Conservation (phyloP, 495 filamentous ascomycete genomes). For the Xylaria grammica region DNA sequence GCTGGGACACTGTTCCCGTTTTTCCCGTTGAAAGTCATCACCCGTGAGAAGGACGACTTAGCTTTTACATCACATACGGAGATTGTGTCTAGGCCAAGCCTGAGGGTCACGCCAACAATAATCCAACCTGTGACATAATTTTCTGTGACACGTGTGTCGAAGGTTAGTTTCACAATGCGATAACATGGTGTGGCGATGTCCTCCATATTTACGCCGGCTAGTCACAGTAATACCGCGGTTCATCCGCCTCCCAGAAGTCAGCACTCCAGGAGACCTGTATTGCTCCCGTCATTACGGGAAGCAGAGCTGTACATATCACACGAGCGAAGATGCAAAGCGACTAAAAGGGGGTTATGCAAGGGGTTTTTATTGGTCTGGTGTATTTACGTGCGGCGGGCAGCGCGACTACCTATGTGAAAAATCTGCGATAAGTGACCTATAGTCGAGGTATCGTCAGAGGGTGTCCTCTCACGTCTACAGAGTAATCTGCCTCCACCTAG, state of each 20-base stretch:
- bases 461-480: constrained; percentile 10
- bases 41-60: too few relatives aligned
- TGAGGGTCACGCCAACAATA: background rate
- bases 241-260: background rate
- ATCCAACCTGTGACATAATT: background rate
- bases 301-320: background rate
- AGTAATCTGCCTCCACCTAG: constrained; percentile 18
- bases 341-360: background rate
- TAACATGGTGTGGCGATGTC: background rate
- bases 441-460: constrained; percentile 2
- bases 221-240: background rate
- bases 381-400: constrained; percentile 22
- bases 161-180: background rate
- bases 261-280: background rate
- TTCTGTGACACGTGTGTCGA: background rate
- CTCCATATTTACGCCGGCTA: background rate
- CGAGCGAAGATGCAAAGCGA: background rate
- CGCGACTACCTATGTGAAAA: constrained; percentile 18
- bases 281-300: background rate
- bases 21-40: too few relatives aligned
- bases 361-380: constrained; percentile 17
- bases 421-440: constrained; percentile 4
- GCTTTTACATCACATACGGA: too few relatives aligned
- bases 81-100: background rate
- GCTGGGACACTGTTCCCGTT: too few relatives aligned